Evolutionary conservation across 140 eudicot genomes (phyloP), one percentile per base, ranked within the genome.

Genomic region (Senecio squalidus): DNA sequence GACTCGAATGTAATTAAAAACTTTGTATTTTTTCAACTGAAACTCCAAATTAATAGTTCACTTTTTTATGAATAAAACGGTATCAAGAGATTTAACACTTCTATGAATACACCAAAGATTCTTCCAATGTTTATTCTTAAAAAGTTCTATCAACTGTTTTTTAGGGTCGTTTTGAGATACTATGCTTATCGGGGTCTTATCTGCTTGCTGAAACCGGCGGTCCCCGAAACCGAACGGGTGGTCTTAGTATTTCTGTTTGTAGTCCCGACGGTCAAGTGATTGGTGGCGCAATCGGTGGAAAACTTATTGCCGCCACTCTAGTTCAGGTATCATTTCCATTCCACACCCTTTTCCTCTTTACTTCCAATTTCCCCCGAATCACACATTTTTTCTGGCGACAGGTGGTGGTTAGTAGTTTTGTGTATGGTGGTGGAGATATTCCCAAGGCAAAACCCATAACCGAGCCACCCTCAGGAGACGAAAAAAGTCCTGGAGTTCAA

Each of bases 271-370:
- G 99, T 56, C 96, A 81, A 49, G 90, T 93, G n/a, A 62, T 93
- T 21, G 99, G 99, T 3, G 99, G 99, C 45, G 89, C 89, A 45
- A 58, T 93, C 28, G 99, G 89, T 6, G 99, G 99, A 23, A 75
- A 78, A 68, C 96, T 93, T 31, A 67, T 72, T 4, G 96, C 99
- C 21, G 72, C 96, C 44, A 84, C 82, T 60, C 60, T 84, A 10
- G 89, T 82, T 45, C 98, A 92, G 96, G 98, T 88, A 82, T 36
- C 21, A 29, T 52, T 20, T 29, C 8, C 27, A 18, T 21, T 20
- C 14, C 3, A 14, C 18, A 8, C 46, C 6, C 3, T 54, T 54
- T 18, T 33, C 40, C 13, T 9, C 10, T 58, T 49, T 27, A 13
- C 20, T 29, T 30, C 3, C 9, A 38, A 2, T 22, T 61, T 25